phyloP scores from a whole-genome alignment of 768 basidiomycete species.

The Trametes elegans region DNA sequence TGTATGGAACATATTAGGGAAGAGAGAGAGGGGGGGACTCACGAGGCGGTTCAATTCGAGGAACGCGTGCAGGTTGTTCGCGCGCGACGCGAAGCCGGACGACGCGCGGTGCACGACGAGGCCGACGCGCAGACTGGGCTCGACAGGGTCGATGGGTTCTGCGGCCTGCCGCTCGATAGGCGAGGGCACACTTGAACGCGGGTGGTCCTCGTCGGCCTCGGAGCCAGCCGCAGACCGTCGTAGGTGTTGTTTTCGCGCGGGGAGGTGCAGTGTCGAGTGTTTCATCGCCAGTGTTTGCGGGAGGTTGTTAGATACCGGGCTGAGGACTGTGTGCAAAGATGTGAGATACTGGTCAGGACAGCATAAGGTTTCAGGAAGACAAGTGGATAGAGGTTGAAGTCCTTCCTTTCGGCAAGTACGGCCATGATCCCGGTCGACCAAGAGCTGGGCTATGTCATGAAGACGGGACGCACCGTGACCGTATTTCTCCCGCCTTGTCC shows the following conservation, averaged over 20 bases:
- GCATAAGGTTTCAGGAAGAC: background rate
- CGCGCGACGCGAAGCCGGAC: constrained; percentile 60
- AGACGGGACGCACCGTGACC: constrained; percentile 42
- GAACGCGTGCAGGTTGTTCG: constrained; percentile 75
- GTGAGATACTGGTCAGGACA: background rate
- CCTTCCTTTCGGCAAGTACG: no score
- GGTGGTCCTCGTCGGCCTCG: constrained; percentile 20
- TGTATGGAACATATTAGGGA: background rate
- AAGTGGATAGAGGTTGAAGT: no score
- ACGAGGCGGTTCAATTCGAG: constrained; percentile 82
- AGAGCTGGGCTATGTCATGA: no score
- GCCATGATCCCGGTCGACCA: no score
- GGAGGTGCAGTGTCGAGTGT: constrained; percentile 54
- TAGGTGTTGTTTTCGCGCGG: constrained; percentile 3
- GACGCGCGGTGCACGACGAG: constrained; percentile 54
- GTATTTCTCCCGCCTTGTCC: constrained; percentile 57
- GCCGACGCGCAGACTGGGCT: constrained; percentile 60
- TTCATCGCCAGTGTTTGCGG: constrained; percentile 51
- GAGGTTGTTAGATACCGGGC: constrained; percentile 40
- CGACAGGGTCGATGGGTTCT: constrained; percentile 27
- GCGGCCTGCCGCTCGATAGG: constrained; percentile 40
- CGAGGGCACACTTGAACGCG: constrained; percentile 43
- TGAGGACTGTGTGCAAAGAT: constrained; percentile 50
- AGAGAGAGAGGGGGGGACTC: constrained; percentile 24
- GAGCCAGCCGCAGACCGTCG: constrained; percentile 21